Base-by-base conservation (phyloP, 140 eudicot genomes). In the Stevia rebaudiana region DNA sequence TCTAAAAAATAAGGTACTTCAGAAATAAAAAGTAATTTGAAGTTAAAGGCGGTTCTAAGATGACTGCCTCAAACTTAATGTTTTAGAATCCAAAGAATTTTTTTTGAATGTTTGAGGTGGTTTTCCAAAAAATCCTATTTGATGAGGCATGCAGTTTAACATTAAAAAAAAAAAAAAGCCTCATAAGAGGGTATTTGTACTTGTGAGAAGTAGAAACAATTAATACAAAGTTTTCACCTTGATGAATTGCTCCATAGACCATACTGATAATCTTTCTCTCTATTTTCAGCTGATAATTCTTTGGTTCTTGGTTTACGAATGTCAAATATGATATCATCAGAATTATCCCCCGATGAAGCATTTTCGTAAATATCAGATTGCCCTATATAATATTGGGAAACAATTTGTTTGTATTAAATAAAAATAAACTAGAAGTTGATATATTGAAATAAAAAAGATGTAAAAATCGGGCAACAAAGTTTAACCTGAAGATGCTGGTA, bases 201-300 rank as follows among this genome's bases (percentile, higher is more conserved):
- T n/a, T n/a, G n/a, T n/a, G n/a, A n/a, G n/a, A n/a, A n/a, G 49
- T 33, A 24, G 8, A 43, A 30, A 49, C 7, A 36, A 1, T 4
- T 6, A 16, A 47, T 16, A 57, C 10, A 28, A 59, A 39, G 41
- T 53, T 52, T 54, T 72, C 61, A 91, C 98, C 98, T 87, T 61
- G 98, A 91, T 19, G 96, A 91, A 75, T 84, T 91, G 83, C 87
- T 84, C 98, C 98, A 91, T 17, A 87, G 91, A 43, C 78, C 85
- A 71, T 65, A 71, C 19, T 76, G 84, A 69, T 60, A 70, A 52
- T 85, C 87, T 74, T 76, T 85, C 22, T 90, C 94, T 11, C 77
- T 75, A 39, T 84, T 74, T 71, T 73, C 81, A 33, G 79, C 59
- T 11, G 94, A 74, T 50, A 68, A 36, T 33, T 81, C 86, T 19